Conservation (phyloP, 176 grass and related monocot species). For the Tillandsia leiboldiana region DNA sequence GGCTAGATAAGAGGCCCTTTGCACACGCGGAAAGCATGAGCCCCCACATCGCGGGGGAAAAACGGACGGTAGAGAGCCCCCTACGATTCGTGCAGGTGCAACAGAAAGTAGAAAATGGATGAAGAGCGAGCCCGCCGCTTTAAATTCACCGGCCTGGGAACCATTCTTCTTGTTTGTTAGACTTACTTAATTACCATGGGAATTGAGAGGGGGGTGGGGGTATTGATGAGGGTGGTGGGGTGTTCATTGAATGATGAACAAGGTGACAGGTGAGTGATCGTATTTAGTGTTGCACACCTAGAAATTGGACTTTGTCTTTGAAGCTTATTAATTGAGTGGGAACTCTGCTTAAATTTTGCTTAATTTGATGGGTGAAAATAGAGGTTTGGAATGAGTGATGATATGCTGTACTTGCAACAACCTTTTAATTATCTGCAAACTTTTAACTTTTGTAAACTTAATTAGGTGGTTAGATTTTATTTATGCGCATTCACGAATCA, state of each 20-base stretch:
- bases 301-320: neutral
- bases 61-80: neutral
- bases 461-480: too few species aligned
- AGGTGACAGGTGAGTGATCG: neutral
- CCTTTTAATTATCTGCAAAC: too few species aligned
- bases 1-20: neutral
- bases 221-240: neutral
- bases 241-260: neutral
- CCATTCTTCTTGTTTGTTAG: too few species aligned
- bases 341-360: too few species aligned
- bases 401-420: too few species aligned
- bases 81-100: neutral
- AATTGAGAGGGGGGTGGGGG: neutral
- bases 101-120: neutral
- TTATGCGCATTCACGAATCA: too few species aligned
- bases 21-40: neutral
- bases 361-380: too few species aligned
- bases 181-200: too few species aligned
- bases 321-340: too few species aligned
- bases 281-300: conserved; percentile 3
- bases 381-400: too few species aligned
- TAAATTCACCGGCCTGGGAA: too few species aligned
- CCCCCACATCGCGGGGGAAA: neutral
- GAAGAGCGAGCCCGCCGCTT: neutral
- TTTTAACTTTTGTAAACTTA: too few species aligned